Evolutionary conservation across 306 rosid genomes (phyloP).

Genomic region (Malus sylvestris): DNA sequence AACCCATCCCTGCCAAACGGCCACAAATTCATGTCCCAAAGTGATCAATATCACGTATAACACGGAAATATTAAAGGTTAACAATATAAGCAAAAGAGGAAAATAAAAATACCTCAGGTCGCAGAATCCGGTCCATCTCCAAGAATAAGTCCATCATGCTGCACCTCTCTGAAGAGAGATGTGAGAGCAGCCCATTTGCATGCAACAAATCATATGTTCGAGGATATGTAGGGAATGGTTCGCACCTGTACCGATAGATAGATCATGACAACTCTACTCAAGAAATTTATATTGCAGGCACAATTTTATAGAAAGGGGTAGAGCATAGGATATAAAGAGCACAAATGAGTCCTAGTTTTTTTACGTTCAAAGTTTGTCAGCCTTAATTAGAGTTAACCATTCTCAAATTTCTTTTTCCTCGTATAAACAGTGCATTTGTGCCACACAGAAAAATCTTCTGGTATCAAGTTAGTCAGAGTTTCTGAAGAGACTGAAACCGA

Average conservation of each 20-base stretch:
- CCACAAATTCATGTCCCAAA: slow-evolving; percentile 12
- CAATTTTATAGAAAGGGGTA: neutral
- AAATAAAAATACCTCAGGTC: slow-evolving; percentile 69
- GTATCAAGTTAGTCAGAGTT: neutral
- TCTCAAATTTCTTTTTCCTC: neutral
- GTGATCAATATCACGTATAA: neutral
- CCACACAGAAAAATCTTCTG: neutral
- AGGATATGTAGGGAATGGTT: slow-evolving; percentile 94
- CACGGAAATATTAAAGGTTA: neutral
- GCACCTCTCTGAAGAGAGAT: slow-evolving; percentile 65
- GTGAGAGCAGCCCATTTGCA: slow-evolving; percentile 77
- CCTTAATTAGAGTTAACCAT: neutral
- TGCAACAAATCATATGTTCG: slow-evolving; percentile 94
- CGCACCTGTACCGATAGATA: slow-evolving; percentile 63
- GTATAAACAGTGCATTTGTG: neutral
- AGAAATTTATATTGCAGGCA: neutral
- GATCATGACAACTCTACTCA: slow-evolving; percentile 11
- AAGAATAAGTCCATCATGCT: slow-evolving; percentile 61
- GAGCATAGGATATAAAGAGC: neutral
- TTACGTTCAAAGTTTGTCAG: neutral
- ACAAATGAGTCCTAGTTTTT: neutral
- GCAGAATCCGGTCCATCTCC: slow-evolving; percentile 96
- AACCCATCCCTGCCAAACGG: slow-evolving; percentile 74
- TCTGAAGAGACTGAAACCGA: slow-evolving; percentile 17
- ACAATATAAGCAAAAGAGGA: neutral